These are phyloP conservation scores for Lactarius sp. DNA, from an alignment of 768 basidiomycete species.

Conservation along the genomic window DNA sequence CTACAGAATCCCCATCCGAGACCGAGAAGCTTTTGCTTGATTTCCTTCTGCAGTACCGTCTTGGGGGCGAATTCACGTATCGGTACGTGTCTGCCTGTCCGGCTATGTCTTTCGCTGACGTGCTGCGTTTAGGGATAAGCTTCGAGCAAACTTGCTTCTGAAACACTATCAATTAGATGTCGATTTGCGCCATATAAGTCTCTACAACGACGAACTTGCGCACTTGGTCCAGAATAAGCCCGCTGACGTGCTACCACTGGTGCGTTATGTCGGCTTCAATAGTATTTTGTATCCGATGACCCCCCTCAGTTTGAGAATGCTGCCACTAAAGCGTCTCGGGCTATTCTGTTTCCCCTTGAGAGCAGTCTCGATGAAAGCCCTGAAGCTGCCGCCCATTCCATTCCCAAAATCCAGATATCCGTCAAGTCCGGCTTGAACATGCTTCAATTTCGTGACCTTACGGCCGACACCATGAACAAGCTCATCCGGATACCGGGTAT, in stretches of 20 bases:
- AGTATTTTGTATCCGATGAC: neutral
- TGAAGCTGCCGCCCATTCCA: constrained; percentile 37
- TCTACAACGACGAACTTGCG: constrained; percentile 93
- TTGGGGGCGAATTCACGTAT: constrained; percentile 90
- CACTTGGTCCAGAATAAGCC: constrained; percentile 87
- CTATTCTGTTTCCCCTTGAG: constrained; percentile 79
- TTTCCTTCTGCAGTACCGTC: constrained; percentile 82
- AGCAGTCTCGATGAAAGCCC: constrained; percentile 41
- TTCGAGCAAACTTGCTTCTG: constrained; percentile 82
- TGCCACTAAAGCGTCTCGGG: constrained; percentile 75
- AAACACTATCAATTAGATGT: constrained; percentile 71
- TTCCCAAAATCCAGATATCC: constrained; percentile 80
- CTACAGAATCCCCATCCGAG: constrained; percentile 72
- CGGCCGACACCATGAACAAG: constrained; percentile 91
- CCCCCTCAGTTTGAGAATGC: constrained; percentile 81
- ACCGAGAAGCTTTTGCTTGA: constrained; percentile 76
- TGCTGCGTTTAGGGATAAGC: constrained; percentile 59
- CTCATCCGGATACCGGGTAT: constrained; percentile 97
- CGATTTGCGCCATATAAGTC: constrained; percentile 43
- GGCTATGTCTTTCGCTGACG: neutral
- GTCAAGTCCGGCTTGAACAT: constrained; percentile 88
- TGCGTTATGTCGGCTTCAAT: constrained; percentile 35
- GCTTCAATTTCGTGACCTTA: constrained; percentile 89
- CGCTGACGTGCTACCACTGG: constrained; percentile 82
- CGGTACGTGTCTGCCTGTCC: constrained; percentile 44